These are phyloP conservation scores for Mortierella sp. DNA, from an alignment of 371 early-diverging fungal species.

Conservation along the genomic window DNA sequence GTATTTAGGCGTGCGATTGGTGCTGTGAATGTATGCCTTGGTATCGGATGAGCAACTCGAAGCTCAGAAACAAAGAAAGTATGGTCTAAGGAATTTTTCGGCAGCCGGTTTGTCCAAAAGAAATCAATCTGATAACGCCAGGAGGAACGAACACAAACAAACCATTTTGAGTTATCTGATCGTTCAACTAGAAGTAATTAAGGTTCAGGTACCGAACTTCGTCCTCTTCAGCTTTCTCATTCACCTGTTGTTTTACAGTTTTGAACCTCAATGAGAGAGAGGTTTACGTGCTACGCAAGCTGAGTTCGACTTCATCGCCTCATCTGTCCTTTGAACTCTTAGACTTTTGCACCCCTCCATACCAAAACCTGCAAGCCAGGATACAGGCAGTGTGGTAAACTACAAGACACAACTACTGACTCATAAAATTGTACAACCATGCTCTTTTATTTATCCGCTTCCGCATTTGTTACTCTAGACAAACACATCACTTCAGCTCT, in stretches of 20 bases:
- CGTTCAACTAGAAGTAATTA: neutral
- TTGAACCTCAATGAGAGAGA: too few relatives aligned
- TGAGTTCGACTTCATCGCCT: too few relatives aligned
- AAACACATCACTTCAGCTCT: neutral
- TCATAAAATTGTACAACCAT: neutral
- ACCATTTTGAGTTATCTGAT: constrained; percentile 3
- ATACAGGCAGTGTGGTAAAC: neutral
- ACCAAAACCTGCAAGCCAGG: neutral
- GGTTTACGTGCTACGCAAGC: too few relatives aligned
- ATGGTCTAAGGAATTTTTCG: neutral
- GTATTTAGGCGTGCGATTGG: neutral
- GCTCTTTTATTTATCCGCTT: neutral
- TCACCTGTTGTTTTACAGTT: too few relatives aligned
- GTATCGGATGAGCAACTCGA: neutral
- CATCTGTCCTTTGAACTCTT: neutral
- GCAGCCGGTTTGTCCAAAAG: neutral
- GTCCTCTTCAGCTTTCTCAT: neutral
- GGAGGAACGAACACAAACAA: neutral
- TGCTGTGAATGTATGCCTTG: neutral
- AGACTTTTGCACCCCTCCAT: neutral
- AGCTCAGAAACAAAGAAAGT: neutral
- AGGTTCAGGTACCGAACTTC: constrained; percentile 9
- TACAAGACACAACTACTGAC: neutral
- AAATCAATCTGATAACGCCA: neutral
- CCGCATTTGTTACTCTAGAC: neutral